phyloP scores from a whole-genome alignment of 768 basidiomycete genomes.

The Clavulina sp. region DNA sequence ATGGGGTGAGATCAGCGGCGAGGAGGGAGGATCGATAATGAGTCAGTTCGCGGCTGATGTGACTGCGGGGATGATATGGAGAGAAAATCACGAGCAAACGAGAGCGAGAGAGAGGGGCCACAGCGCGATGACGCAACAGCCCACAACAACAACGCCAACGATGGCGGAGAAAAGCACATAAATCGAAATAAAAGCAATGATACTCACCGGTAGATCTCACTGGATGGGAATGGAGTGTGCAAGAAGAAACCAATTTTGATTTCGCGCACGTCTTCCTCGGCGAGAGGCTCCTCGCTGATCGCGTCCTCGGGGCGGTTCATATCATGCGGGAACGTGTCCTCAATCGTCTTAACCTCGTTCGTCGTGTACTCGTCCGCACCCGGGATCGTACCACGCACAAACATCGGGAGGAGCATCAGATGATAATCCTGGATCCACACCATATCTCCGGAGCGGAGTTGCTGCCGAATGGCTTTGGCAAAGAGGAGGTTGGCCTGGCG shows the following conservation, averaged over 20 bases:
- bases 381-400: slow-evolving; percentile 77
- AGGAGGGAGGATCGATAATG: no score
- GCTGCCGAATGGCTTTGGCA: slow-evolving; percentile 69
- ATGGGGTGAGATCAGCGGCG: no score
- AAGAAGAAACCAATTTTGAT: slow-evolving; percentile 98
- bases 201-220: slow-evolving; percentile 84
- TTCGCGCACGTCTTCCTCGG: slow-evolving; percentile 20
- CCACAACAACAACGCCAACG: neutral
- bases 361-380: slow-evolving; percentile 39
- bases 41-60: no score
- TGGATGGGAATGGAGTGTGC: slow-evolving; percentile 94
- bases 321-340: slow-evolving; percentile 45
- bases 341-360: slow-evolving; percentile 50
- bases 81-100: slow-evolving; percentile 2
- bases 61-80: neutral
- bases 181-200: slow-evolving; percentile 5
- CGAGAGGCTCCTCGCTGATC: slow-evolving; percentile 24
- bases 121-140: neutral
- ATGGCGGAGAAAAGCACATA: slow-evolving; percentile 2
- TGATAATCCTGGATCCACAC: slow-evolving; percentile 99
- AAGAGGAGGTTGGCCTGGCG: slow-evolving; percentile 92
- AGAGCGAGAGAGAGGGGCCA: neutral
- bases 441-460: slow-evolving; percentile 74
- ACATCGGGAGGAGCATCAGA: slow-evolving; percentile 93
- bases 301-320: slow-evolving; percentile 14